These are phyloP conservation scores for Colletotrichum sp. DNA, from an alignment of 2,329 filamentous ascomycete genomes.

Conservation along the genomic window DNA sequence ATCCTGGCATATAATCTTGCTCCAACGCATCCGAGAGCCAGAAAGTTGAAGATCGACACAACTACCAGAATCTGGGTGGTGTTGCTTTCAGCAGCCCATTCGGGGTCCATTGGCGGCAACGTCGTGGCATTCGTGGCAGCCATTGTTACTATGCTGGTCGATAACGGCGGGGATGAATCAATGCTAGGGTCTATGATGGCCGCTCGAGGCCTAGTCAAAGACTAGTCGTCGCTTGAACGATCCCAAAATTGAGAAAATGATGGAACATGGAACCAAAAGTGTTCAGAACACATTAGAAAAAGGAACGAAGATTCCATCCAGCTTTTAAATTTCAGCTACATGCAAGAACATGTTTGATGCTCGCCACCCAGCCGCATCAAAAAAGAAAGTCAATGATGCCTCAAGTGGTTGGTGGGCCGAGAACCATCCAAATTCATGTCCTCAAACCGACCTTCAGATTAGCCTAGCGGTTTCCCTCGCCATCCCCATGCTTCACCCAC, in stretches of 20 bases:
- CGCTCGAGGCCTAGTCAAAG: background rate
- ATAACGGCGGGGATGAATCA: background rate
- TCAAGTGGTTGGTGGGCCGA: background rate
- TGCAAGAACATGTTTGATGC: background rate
- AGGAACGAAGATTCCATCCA: background rate
- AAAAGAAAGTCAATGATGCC: background rate
- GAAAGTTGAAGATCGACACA: conserved; percentile 1
- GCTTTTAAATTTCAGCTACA: background rate
- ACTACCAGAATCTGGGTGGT: conserved; percentile 25
- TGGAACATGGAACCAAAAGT: background rate
- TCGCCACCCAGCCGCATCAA: background rate
- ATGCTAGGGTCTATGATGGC: background rate
- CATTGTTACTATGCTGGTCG: background rate
- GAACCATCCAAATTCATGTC: background rate
- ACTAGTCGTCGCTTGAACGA: background rate
- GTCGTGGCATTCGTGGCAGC: background rate
- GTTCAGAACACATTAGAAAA: background rate
- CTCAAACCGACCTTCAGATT: background rate
- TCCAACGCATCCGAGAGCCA: background rate
- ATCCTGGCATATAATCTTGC: background rate
- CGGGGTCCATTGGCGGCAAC: conserved; percentile 1
- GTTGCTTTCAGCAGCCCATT: conserved; percentile 29
- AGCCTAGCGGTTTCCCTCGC: background rate
- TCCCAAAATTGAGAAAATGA: background rate
- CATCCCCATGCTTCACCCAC: background rate